These are phyloP conservation scores for Limonium bicolor DNA, from an alignment of 148 eudicot genomes.

Conservation along the genomic window DNA sequence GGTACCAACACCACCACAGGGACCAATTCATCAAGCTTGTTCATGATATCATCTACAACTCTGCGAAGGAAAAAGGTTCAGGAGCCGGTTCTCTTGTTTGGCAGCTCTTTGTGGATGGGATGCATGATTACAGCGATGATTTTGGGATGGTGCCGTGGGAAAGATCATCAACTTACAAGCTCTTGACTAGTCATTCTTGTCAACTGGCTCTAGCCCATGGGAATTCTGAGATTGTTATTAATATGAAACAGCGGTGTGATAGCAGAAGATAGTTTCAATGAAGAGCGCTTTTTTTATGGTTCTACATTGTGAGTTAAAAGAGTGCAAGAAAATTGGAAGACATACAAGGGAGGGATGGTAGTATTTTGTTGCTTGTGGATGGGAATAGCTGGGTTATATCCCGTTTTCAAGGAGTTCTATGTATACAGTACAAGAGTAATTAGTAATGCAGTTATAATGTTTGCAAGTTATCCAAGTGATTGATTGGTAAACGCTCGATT, in stretches of 20 bases:
- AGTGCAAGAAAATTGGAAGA: no score
- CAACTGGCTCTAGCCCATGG: slow-evolving; percentile 30
- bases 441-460: no score
- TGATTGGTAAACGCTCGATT: no score
- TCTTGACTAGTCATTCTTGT: slow-evolving; percentile 65
- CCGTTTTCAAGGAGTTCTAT: no score
- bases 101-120: slow-evolving; percentile 86
- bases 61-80: slow-evolving; percentile 42
- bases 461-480: no score
- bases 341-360: no score
- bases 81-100: slow-evolving; percentile 76
- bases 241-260: slow-evolving; percentile 33
- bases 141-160: slow-evolving; percentile 76
- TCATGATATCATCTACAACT: slow-evolving; percentile 38
- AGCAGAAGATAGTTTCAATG: no score
- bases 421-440: no score
- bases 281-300: no score
- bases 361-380: no score
- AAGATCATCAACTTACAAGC: slow-evolving; percentile 34
- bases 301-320: no score
- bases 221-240: slow-evolving; percentile 17
- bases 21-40: slow-evolving; percentile 52
- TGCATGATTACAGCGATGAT: slow-evolving; percentile 79
- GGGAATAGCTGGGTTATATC: no score
- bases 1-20: slow-evolving; percentile 47